phyloP scores from a whole-genome alignment of 2,329 filamentous ascomycete genomes.

The Colletotrichum navitas region DNA sequence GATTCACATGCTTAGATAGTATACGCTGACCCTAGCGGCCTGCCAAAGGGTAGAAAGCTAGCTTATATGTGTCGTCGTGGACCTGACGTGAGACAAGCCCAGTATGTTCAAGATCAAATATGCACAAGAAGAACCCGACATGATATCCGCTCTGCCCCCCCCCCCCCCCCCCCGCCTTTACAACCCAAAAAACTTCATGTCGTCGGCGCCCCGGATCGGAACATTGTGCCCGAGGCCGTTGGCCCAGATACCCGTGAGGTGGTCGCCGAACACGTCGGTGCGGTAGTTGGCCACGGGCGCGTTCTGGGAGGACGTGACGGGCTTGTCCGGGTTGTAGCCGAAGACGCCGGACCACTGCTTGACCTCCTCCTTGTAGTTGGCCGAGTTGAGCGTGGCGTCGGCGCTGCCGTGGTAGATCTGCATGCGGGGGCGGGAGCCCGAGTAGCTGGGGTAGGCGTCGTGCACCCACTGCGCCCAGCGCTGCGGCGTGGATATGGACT shows the following conservation, averaged over 20 bases:
- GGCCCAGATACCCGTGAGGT: constrained; percentile 45
- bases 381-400: constrained; percentile 62
- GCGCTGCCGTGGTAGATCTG: constrained; percentile 70
- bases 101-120: not conserved
- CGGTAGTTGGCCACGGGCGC: constrained; percentile 54
- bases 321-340: constrained; percentile 52
- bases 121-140: constrained; percentile 5
- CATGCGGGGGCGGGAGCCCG: constrained; percentile 65
- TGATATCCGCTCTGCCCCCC: not conserved
- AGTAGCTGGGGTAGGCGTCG: constrained; percentile 64
- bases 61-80: not conserved
- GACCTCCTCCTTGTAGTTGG: constrained; percentile 69
- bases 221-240: constrained; percentile 47
- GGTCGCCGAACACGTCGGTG: constrained; percentile 55
- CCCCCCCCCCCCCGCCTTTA: not conserved
- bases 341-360: constrained; percentile 69
- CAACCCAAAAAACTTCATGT: constrained; percentile 41
- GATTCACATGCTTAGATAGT: not conserved
- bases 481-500: constrained; percentile 55
- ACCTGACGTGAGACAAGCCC: not conserved
- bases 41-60: no score
- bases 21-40: not conserved
- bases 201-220: constrained; percentile 37
- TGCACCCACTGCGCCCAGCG: constrained; percentile 57
- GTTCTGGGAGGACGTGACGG: constrained; percentile 50